phyloP scores from a whole-genome alignment of 768 basidiomycete genomes.

The Mycena crocata region DNA sequence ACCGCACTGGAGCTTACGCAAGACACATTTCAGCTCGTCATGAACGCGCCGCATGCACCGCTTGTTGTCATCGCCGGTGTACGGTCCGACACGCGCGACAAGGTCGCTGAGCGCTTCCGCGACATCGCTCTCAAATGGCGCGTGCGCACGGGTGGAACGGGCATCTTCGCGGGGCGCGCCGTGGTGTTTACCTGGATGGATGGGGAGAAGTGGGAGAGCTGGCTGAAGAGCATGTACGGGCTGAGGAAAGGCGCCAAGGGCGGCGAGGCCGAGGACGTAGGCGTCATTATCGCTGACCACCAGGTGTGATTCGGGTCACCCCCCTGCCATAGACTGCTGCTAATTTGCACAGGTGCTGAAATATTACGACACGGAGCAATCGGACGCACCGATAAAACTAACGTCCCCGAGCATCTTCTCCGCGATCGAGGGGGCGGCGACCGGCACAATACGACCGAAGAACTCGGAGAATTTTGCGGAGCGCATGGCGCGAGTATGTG shows the following conservation, averaged over 20 bases:
- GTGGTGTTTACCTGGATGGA: slow-evolving; percentile 95
- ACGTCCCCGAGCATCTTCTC: slow-evolving; percentile 68
- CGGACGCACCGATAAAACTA: slow-evolving; percentile 66
- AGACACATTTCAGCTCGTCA: slow-evolving; percentile 85
- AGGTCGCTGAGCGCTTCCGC: slow-evolving; percentile 59
- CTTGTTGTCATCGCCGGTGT: slow-evolving; percentile 82
- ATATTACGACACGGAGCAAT: slow-evolving; percentile 79
- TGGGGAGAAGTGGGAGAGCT: slow-evolving; percentile 81
- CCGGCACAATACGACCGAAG: slow-evolving; percentile 60
- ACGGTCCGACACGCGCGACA: slow-evolving; percentile 46
- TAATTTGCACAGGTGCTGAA: slow-evolving; percentile 62
- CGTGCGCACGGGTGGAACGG: slow-evolving; percentile 52
- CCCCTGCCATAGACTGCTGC: slow-evolving; percentile 5
- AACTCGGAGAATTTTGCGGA: slow-evolving; percentile 81
- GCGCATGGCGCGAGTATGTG: slow-evolving; percentile 68
- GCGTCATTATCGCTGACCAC: slow-evolving; percentile 85
- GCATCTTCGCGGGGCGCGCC: slow-evolving; percentile 56
- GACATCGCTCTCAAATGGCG: slow-evolving; percentile 74
- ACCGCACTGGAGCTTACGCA: slow-evolving; percentile 78
- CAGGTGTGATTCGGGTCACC: slow-evolving; percentile 57
- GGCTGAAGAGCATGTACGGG: slow-evolving; percentile 95
- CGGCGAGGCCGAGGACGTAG: slow-evolving; percentile 51
- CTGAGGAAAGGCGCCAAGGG: slow-evolving; percentile 48
- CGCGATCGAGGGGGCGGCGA: slow-evolving; percentile 74
- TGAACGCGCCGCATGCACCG: slow-evolving; percentile 82